Base-by-base conservation (phyloP, 2,329 filamentous ascomycete genomes). In the Fusarium illudens region DNA sequence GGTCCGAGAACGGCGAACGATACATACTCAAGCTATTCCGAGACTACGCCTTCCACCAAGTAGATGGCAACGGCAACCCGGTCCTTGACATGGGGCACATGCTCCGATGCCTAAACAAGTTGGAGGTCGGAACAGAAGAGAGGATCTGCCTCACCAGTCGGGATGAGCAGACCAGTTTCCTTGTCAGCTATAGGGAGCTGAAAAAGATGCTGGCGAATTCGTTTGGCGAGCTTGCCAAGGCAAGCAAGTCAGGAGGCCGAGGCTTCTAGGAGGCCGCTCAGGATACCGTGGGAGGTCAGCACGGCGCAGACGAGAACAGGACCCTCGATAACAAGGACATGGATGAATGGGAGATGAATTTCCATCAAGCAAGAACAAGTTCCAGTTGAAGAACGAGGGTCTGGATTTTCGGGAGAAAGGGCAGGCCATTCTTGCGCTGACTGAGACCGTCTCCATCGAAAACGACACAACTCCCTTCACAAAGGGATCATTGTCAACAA, bases 41-140 rank as follows among this genome's bases (percentile, higher is more conserved):
- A 51, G 96, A 99, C 79, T 98, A 96, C 73, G 93, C 97, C 37
- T 99, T 98, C 80, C 96, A 99, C 78, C 94, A 97, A 75, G 94
- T 97, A 12, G 94, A 98, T 76, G 86, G 88, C 29, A 89, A 93
- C 60, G 94, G 93, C 13, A 91, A 92, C 55, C 92, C 96, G 0
- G 90, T 94, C 2, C 84, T 97, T 6, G 92, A 97, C 75, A 83
- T 97, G 60, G 95, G 92, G 4, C 94, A 98, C 80, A 93, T 98
- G 67, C 79, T 99, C 46, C 87, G 86, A 25, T 95, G 91, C 75
- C 80, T 99, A 71, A 97, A 96, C 81, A 97, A 97, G 77, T 83
- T 99, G 55, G 96, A 99, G 79, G 92, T 93, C 1, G 96, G 94
- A 1, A 88, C 88, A 3, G 93, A 96, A 25, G 96, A 99, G 79